phyloP scores from a whole-genome alignment of 2,329 filamentous ascomycete genomes.

The Sarocladium kiliense region DNA sequence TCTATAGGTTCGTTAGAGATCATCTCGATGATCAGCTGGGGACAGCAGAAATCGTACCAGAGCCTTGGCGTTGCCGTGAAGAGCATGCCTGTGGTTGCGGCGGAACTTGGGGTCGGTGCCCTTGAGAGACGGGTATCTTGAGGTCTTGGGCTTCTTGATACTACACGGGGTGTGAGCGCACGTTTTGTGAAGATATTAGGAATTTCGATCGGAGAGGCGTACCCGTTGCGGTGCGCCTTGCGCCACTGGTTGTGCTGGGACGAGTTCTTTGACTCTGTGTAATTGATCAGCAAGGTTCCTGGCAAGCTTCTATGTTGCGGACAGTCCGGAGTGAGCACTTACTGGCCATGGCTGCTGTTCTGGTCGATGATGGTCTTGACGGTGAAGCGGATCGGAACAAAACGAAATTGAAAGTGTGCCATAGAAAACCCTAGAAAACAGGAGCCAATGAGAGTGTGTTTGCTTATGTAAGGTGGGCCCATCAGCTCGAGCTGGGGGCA shows the following conservation, averaged over 20 bases:
- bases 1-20: slow-evolving; percentile 53
- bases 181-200: background rate
- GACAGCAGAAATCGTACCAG: slow-evolving; percentile 58
- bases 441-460: background rate
- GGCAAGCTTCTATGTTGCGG: background rate
- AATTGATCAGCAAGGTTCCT: background rate
- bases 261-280: slow-evolving; percentile 97
- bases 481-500: background rate
- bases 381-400: background rate
- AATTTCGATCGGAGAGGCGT: slow-evolving; percentile 33
- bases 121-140: slow-evolving; percentile 97
- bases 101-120: slow-evolving; percentile 99
- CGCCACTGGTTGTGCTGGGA: slow-evolving; percentile 97
- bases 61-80: slow-evolving; percentile 97
- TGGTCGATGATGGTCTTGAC: slow-evolving; percentile 3
- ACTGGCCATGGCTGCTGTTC: slow-evolving; percentile 37
- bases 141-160: slow-evolving; percentile 99
- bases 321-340: slow-evolving; percentile 17
- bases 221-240: slow-evolving; percentile 99
- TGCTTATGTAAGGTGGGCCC: slow-evolving; percentile 4
- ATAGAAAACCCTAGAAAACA: slow-evolving; percentile 2
- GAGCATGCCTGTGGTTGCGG: slow-evolving; percentile 99
- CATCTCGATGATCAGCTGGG: slow-evolving; percentile 10
- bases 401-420: slow-evolving; percentile 7
- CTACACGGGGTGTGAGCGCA: slow-evolving; percentile 39